Conservation (phyloP, 192 early-diverging fungal genomes). For the Geosiphon pyriformis region DNA sequence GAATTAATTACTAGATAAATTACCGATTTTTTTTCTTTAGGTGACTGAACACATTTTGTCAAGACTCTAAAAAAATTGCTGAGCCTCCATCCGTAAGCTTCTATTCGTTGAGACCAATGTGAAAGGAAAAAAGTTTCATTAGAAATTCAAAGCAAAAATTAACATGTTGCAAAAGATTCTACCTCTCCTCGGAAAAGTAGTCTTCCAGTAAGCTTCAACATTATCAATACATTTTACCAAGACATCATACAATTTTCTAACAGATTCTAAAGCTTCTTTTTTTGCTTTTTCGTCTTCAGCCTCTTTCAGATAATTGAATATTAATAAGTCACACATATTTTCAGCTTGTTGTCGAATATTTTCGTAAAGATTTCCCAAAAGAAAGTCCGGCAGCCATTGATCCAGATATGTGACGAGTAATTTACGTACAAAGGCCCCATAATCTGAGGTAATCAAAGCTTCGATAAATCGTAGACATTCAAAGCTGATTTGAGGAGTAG, state of each 20-base stretch:
- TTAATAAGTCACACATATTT: conserved; percentile 9
- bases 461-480: conserved; percentile 23
- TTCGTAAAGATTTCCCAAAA: conserved; percentile 13
- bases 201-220: conserved; percentile 4
- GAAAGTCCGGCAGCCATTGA: conserved; percentile 11
- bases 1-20: not conserved
- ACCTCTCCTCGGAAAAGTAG: conserved; percentile 7
- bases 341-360: conserved; percentile 12
- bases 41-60: conserved; percentile 14
- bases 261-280: not conserved
- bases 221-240: conserved; percentile 11
- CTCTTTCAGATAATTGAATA: conserved; percentile 9
- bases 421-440: conserved; percentile 5
- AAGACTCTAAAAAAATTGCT: conserved; percentile 17
- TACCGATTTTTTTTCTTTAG: conserved; percentile 14
- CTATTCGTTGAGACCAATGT: no score
- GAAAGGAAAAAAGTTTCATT: no score
- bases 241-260: conserved; percentile 1
- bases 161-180: conserved; percentile 1
- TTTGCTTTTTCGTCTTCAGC: not conserved
- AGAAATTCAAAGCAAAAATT: no score
- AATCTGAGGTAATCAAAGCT: not conserved
- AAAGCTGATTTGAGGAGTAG: not conserved
- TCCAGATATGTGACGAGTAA: not conserved
- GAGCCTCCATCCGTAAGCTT: conserved; percentile 18